These are phyloP conservation scores for Cymbopogon citratus DNA, from an alignment of 176 grass and related monocot genomes.

Conservation along the genomic window DNA sequence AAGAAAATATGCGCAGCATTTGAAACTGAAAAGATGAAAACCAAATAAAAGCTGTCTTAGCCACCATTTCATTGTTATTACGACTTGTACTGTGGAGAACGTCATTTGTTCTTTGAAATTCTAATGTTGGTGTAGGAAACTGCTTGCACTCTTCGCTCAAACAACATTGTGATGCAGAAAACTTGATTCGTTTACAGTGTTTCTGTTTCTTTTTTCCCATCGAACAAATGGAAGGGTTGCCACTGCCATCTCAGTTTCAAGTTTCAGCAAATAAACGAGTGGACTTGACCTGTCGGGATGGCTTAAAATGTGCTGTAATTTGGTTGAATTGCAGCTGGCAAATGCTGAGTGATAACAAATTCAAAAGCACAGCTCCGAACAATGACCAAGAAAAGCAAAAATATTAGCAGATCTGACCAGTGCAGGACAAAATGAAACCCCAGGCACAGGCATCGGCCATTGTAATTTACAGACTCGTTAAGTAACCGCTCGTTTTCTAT, in stretches of 20 bases:
- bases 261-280: background rate
- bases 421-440: background rate
- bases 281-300: background rate
- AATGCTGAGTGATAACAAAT: background rate
- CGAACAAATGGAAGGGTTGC: background rate
- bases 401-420: background rate
- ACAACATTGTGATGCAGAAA: background rate
- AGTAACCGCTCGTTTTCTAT: background rate
- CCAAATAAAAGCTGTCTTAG: conserved; percentile 19
- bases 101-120: background rate
- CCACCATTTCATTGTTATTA: background rate
- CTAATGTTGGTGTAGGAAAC: background rate
- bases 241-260: background rate
- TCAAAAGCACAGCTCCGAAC: background rate
- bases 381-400: background rate
- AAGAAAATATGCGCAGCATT: conserved; percentile 59
- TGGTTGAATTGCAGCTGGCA: background rate
- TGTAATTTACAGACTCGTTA: background rate
- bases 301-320: background rate
- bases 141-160: background rate
- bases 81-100: background rate
- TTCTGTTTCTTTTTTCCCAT: background rate
- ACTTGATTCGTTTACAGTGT: background rate
- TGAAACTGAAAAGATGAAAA: conserved; percentile 60
- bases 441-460: background rate